phyloP scores from a whole-genome alignment of 352 stramenopile species.

The Peronospora belbahrii region DNA sequence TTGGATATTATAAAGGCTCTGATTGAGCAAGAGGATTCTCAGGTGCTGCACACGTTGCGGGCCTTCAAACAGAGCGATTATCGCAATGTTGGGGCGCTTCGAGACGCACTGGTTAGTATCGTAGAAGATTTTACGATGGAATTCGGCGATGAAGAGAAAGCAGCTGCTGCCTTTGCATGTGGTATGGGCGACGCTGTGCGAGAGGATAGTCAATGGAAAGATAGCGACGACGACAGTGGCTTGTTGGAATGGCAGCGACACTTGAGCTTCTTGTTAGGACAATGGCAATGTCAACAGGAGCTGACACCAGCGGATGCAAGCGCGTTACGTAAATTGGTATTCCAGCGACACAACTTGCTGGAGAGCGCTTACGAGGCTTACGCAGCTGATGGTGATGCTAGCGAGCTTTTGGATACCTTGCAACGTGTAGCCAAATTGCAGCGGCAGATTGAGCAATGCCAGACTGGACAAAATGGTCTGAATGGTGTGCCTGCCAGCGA shows the following conservation, averaged over 20 bases:
- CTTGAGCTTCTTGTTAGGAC: slow-evolving; percentile 35
- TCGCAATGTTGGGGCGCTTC: slow-evolving; percentile 25
- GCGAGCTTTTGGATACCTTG: slow-evolving; percentile 61
- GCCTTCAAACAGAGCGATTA: slow-evolving; percentile 34
- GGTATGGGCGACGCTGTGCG: slow-evolving; percentile 25
- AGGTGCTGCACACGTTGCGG: slow-evolving; percentile 35
- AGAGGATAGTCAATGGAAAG: slow-evolving; percentile 14
- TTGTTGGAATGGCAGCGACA: slow-evolving; percentile 41
- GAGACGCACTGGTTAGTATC: slow-evolving; percentile 41
- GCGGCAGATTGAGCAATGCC: slow-evolving; percentile 34
- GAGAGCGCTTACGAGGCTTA: slow-evolving; percentile 72
- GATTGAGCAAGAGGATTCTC: slow-evolving; percentile 46
- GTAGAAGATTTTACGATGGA: slow-evolving; percentile 62
- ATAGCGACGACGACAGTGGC: slow-evolving; percentile 19
- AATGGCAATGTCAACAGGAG: slow-evolving; percentile 30
- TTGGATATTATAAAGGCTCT: slow-evolving; percentile 48
- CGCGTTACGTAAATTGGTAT: slow-evolving; percentile 38
- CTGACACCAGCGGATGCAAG: slow-evolving; percentile 29
- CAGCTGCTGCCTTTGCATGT: slow-evolving; percentile 22
- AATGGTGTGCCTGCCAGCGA: slow-evolving; percentile 10
- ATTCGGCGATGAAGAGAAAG: slow-evolving; percentile 56
- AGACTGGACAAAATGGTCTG: slow-evolving; percentile 18
- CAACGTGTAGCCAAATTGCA: slow-evolving; percentile 66
- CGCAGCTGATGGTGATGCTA: slow-evolving; percentile 43
- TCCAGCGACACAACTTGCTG: slow-evolving; percentile 50